Percentiles rank a stretch among this genome's conserved stretches.
Evolutionary conservation across 345 rosid species (phyloP).

Genomic region (Euclidium syriacum): DNA sequence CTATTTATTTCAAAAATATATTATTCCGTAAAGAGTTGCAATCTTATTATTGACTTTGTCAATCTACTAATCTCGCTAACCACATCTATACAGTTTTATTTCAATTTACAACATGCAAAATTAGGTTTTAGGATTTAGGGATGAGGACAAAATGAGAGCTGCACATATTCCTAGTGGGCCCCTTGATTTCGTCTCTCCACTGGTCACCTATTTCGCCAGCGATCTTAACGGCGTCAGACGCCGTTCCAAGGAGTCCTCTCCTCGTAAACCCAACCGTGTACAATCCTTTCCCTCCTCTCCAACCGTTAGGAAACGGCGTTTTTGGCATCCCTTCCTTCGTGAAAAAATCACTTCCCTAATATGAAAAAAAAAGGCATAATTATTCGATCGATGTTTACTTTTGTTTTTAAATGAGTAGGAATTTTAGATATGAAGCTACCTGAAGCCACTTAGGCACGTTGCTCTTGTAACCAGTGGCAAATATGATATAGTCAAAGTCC

Average conservation of each 20-base stretch:
- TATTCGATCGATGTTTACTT: not conserved
- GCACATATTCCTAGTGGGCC: constrained; percentile 19
- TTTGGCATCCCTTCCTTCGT: constrained; percentile 77
- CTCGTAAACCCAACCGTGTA: constrained; percentile 87
- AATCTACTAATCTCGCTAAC: not conserved
- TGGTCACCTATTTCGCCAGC: constrained; percentile 57
- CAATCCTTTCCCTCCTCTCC: constrained; percentile 76
- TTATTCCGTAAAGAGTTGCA: no score
- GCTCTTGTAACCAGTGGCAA: constrained; percentile 94
- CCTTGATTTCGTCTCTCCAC: constrained; percentile 37
- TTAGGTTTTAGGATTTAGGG: constrained; percentile 15
- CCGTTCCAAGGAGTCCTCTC: constrained; percentile 75
- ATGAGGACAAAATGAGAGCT: constrained; percentile 45
- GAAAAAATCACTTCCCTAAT: constrained; percentile 60
- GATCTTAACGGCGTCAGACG: constrained; percentile 64
- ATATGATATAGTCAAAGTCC: constrained; percentile 66
- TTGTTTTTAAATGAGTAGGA: not conserved
- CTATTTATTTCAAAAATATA: no score
- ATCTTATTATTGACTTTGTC: no score
- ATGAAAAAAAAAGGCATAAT: not conserved
- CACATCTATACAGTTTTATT: constrained; percentile 22
- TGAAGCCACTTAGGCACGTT: constrained; percentile 88
- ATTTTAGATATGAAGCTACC: constrained; percentile 36
- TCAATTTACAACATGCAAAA: constrained; percentile 25
- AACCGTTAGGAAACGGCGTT: constrained; percentile 69